Evolutionary conservation across 2,329 filamentous ascomycete genomes (phyloP).

Genomic region (Arthroderma sp.): DNA sequence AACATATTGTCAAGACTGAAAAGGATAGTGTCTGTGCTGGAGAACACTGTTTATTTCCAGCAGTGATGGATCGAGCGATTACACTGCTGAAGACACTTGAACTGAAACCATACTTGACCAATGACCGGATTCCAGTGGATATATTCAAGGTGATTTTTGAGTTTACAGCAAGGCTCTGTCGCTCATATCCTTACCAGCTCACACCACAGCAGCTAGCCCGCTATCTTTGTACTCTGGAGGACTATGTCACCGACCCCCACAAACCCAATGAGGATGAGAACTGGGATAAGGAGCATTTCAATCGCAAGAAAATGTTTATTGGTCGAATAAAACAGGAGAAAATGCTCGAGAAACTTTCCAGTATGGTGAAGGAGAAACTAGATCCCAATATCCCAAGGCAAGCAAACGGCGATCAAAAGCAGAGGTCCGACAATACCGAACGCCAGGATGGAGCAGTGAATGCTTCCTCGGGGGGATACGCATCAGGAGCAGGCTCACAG

Average conservation of each 20-base stretch:
- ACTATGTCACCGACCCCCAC: constrained; percentile 1
- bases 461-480: no score
- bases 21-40: constrained; percentile 2
- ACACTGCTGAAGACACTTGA: constrained; percentile 2
- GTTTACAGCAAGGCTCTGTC: constrained; percentile 2
- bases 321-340: not conserved
- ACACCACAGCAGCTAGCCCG: constrained; percentile 1
- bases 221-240: constrained; percentile 2
- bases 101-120: constrained; percentile 3
- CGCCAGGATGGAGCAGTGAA: no score
- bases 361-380: constrained; percentile 1
- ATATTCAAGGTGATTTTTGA: constrained; percentile 5
- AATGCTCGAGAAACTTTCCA: constrained; percentile 3
- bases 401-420: no score
- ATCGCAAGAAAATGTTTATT: constrained; percentile 3
- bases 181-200: constrained; percentile 2
- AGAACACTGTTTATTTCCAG: constrained; percentile 2
- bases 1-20: constrained; percentile 1
- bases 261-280: not conserved
- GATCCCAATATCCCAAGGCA: not conserved
- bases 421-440: no score
- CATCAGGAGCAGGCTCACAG: no score
- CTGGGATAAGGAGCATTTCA: no score
- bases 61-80: constrained; percentile 2
- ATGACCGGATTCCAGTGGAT: constrained; percentile 1